These are phyloP conservation scores for Daldinia childiae DNA, from an alignment of 495 filamentous ascomycete genomes.

Conservation along the genomic window DNA sequence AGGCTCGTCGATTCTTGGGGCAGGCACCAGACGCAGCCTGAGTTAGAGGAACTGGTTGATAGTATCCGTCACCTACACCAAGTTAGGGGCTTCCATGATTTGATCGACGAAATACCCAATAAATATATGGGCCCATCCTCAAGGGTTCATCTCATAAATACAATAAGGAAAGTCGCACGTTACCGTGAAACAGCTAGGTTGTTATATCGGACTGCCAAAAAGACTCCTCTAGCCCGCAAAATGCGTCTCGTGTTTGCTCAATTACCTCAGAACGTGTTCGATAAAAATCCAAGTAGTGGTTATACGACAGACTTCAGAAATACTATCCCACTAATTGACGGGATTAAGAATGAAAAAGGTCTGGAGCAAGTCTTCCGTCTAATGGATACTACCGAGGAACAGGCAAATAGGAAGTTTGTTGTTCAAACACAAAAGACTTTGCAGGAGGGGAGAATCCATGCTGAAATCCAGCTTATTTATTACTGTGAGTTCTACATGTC, in stretches of 20 bases:
- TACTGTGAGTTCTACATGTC: constrained; percentile 48
- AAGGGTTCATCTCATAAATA: constrained; percentile 39
- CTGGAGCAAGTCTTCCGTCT: constrained; percentile 15
- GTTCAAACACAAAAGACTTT: constrained; percentile 35
- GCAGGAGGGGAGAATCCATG: constrained; percentile 54
- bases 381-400: neutral
- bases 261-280: constrained; percentile 42
- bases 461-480: constrained; percentile 60
- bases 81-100: neutral
- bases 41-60: constrained; percentile 26
- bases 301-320: constrained; percentile 26
- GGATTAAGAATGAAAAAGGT: constrained; percentile 13
- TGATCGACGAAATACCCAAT: constrained; percentile 19
- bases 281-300: neutral
- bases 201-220: constrained; percentile 46
- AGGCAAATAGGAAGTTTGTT: constrained; percentile 29
- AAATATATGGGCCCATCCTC: constrained; percentile 14
- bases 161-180: constrained; percentile 48
- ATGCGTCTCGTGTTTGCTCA: constrained; percentile 42
- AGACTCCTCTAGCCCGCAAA: constrained; percentile 34
- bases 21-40: constrained; percentile 3
- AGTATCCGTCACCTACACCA: constrained; percentile 26
- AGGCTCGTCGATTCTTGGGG: constrained; percentile 21
- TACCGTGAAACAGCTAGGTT: constrained; percentile 49
- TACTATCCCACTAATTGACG: constrained; percentile 28